Evolutionary conservation across 202 grass and related monocot genomes (phyloP), one percentile per base, ranked within the genome.

Genomic region (Carex arenaria): DNA sequence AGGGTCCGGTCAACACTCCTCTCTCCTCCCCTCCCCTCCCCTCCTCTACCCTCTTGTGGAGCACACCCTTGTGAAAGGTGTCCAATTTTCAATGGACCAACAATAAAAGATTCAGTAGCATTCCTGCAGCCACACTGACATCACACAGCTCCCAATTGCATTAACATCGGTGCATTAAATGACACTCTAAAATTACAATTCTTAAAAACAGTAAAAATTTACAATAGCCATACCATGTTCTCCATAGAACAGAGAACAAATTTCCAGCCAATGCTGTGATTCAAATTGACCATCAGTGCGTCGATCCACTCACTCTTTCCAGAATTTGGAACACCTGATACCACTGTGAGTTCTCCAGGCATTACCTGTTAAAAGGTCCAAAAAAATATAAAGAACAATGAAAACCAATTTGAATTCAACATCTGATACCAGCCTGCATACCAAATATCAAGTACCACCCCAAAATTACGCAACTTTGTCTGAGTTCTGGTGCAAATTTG

Each of bases 251-350:
- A 99, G 8, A 99, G 84, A 85, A 86, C 89, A 90, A 99, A 99
- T 60, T 89, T 96, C 96, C 96, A 99, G 23, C 86, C 91, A 86
- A 62, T 22, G 23, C 82, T 80, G 64, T 30, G 19, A 54, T 92
- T 99, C 86, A 99, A 89, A 94, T 99, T 99, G 73, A 93, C 94
- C 79, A 99, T 38, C 73, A 99, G 79, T 49, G 96, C 91, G 89
- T 99, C 96, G 63, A 99, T 99, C 93, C 96, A 99, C 85, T 99
- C 96, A 77, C 93, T 99, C 86, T 99, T 99, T 57, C 96, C 96
- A 77, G 93, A 96, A 92, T 96, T 99, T 5, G 96, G 96, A 19
- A 99, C 91, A 82, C 96, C 96, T 57, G 93, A 93, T 89, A 99
- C 88, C 83, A 99, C 57, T 78, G 93, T 96, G 63, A 99, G 86